Evolutionary conservation across 306 rosid genomes (phyloP).

Genomic region (Neltuma alba): DNA sequence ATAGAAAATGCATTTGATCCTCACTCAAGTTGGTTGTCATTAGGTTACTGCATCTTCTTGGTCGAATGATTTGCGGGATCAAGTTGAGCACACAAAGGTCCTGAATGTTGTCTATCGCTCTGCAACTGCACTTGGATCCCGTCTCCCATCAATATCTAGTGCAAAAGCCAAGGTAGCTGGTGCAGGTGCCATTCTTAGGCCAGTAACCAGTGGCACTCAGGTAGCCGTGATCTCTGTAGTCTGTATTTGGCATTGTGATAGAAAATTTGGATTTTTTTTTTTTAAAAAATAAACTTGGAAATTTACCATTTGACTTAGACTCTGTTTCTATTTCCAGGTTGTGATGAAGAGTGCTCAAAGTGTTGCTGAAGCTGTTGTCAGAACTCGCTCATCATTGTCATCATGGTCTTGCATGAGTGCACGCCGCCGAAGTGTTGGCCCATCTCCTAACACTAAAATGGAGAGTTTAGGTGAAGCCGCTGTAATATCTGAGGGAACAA

Average conservation of each 20-base stretch:
- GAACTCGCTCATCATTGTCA: constrained; percentile 84
- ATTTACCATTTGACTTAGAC: constrained; percentile 21
- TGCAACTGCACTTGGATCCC: constrained; percentile 94
- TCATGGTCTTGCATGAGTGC: constrained; percentile 99
- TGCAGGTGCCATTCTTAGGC: constrained; percentile 85
- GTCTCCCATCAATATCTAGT: constrained; percentile 83
- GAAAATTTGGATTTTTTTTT: neutral
- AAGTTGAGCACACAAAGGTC: constrained; percentile 84
- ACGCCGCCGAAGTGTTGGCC: constrained; percentile 72
- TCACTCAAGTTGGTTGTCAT: constrained; percentile 28
- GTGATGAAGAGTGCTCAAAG: constrained; percentile 93
- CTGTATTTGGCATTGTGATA: constrained; percentile 7
- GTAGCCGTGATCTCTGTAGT: constrained; percentile 42
- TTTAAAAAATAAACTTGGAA: neutral
- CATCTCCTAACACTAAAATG: constrained; percentile 41
- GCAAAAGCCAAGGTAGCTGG: constrained; percentile 91
- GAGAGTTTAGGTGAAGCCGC: constrained; percentile 52
- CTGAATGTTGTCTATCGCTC: constrained; percentile 92
- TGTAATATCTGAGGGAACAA: constrained; percentile 47
- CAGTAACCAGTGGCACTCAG: constrained; percentile 94
- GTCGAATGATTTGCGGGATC: constrained; percentile 92
- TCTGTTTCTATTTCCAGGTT: constrained; percentile 55
- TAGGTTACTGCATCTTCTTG: constrained; percentile 95
- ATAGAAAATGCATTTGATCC: neutral
- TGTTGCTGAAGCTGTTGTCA: constrained; percentile 92